A percentile compares a stretch with the other conserved stretches of the same genome.
Evolutionary conservation across 2,329 filamentous ascomycete species (phyloP).

Genomic region (Clarireedia homoeocarpa): DNA sequence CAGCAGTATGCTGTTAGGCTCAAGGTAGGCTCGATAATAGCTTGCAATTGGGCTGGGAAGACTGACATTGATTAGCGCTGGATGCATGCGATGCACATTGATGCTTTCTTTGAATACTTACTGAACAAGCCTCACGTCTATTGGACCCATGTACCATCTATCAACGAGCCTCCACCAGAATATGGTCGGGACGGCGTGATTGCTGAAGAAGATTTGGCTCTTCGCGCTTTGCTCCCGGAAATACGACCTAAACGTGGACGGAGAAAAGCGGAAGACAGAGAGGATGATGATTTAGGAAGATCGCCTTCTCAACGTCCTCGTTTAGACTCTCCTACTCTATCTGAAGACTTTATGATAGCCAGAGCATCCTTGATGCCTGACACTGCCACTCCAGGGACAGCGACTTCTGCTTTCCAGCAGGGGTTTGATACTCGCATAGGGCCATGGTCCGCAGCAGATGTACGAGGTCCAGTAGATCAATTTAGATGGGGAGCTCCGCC

Average conservation of each 20-base stretch:
- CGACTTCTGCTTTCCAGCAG: constrained; percentile 26
- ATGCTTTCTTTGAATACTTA: constrained; percentile 90
- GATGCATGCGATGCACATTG: constrained; percentile 95
- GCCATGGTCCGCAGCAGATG: constrained; percentile 28
- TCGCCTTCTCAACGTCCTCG: constrained; percentile 53
- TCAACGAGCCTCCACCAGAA: constrained; percentile 53
- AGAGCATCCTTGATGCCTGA: constrained; percentile 30
- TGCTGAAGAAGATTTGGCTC: constrained; percentile 79
- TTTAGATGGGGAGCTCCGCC: constrained; percentile 34
- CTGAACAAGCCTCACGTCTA: constrained; percentile 72
- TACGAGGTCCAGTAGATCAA: constrained; percentile 22
- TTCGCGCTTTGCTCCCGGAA: constrained; percentile 76
- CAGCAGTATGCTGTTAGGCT: constrained; percentile 89
- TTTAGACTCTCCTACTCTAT: constrained; percentile 43
- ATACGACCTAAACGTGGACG: constrained; percentile 55
- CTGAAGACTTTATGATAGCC: constrained; percentile 33
- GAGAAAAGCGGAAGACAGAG: constrained; percentile 51
- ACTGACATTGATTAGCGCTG: constrained; percentile 54
- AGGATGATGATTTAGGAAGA: constrained; percentile 45
- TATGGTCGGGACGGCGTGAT: constrained; percentile 72
- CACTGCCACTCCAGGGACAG: constrained; percentile 33
- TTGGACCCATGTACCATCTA: constrained; percentile 65
- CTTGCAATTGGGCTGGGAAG: background rate
- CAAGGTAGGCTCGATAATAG: constrained; percentile 54
- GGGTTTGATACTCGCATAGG: constrained; percentile 19